Base-by-base conservation (phyloP, 352 stramenopile species). In the Globisporangium ultimum region DNA sequence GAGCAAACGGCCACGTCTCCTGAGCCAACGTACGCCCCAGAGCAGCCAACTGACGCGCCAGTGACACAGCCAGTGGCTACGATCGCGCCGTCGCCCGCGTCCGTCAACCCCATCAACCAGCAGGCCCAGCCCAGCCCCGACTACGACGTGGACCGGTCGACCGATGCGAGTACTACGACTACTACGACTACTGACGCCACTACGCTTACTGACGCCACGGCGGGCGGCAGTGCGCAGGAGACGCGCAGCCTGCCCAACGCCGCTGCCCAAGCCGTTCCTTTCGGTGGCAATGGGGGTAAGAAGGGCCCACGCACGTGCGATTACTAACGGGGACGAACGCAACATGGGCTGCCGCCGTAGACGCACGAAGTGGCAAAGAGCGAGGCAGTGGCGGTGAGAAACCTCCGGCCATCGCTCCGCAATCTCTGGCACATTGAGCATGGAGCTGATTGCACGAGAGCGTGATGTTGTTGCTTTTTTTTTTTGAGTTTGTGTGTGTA, bases 91-190 rank as follows among this genome's bases (percentile, higher is more conserved):
- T 21, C 41, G 9, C 5, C 20, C 15, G 18, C 14, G 28, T 4
- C 49, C 48, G 24, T 18, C 49, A 21, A 64, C 58, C 48, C 58
- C 51, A 65, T 54, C 18, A 61, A 66, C 53, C 54, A 66, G 40
- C 32, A 58, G 32, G 36, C 46, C 28, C 38, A 47, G 17, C n/a
- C 51, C 47, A 53, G 18, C 1, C 18, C 4, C 20, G 40, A 50
- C 14, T 56, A 54, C 11, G 34, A 21, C 2, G 42, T 5, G 3
- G 32, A 22, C 28, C 41, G 28, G 28, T 20, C 43, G 7, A 28
- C 12, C 0, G 36, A 64, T 14, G 36, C 18, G 20, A 41, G 36
- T 12, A 12, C 7, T 41, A n/a, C n/a, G n/a, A n/a, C n/a, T n/a
- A n/a, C n/a, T n/a, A 5, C 28, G 8, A 36, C 28, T 36, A 5